Evolutionary conservation across 139 green algal species (phyloP).

Genomic region (Micractinium sp.): DNA sequence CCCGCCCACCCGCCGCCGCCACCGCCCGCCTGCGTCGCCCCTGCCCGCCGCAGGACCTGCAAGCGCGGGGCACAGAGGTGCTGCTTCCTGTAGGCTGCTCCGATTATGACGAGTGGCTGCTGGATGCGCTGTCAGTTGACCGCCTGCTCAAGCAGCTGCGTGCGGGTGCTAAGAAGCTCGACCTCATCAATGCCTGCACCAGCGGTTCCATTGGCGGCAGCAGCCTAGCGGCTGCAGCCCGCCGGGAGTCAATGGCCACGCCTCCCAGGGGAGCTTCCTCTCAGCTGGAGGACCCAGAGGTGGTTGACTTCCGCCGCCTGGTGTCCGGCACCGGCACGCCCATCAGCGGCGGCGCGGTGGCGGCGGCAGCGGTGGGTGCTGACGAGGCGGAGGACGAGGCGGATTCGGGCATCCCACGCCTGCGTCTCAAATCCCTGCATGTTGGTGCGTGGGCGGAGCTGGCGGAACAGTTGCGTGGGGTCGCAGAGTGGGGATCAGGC

Average conservation of each 20-base stretch:
- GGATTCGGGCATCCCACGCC: background rate
- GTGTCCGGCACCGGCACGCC: background rate
- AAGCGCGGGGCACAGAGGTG: conserved; percentile 43
- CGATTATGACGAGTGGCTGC: conserved; percentile 63
- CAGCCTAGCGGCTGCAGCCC: background rate
- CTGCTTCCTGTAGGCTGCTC: conserved; percentile 64
- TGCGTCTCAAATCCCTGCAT: conserved; percentile 24
- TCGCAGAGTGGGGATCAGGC: background rate
- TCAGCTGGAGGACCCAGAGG: background rate
- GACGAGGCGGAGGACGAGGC: background rate
- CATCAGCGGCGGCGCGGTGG: background rate
- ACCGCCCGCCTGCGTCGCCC: background rate
- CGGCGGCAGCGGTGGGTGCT: background rate
- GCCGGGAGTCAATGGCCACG: background rate
- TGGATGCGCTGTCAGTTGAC: conserved; percentile 56
- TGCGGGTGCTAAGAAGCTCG: background rate
- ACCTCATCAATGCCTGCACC: conserved; percentile 33
- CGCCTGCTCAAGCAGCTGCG: conserved; percentile 45
- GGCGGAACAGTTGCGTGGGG: too few relatives aligned
- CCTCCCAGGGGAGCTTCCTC: background rate
- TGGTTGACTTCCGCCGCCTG: background rate
- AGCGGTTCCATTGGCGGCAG: background rate
- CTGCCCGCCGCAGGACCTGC: conserved; percentile 29
- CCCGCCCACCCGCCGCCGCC: background rate
- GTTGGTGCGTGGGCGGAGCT: background rate